A percentile compares a stretch with the other conserved stretches of the same genome.
phyloP scores from a whole-genome alignment of 2,329 filamentous ascomycete genomes.

The Beauveria sp. region DNA sequence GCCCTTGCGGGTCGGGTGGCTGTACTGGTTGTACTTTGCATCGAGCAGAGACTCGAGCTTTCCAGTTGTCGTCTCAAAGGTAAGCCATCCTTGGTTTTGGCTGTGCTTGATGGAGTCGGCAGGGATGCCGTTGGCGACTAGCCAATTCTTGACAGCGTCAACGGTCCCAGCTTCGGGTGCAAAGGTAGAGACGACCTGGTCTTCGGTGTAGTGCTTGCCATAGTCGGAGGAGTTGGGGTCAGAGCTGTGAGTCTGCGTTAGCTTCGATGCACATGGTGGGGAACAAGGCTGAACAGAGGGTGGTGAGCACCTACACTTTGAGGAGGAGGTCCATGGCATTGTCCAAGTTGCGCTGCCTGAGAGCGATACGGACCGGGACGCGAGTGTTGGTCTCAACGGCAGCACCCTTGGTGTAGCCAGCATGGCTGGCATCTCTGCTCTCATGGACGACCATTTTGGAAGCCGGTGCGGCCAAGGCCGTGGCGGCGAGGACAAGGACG shows the following conservation, averaged over 20 bases:
- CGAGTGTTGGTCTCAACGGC: not conserved
- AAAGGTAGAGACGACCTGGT: slow-evolving; percentile 3
- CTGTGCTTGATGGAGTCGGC: slow-evolving; percentile 39
- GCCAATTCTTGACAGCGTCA: slow-evolving; percentile 43
- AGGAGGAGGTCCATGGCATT: slow-evolving; percentile 6
- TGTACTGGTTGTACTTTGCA: slow-evolving; percentile 40
- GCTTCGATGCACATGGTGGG: not conserved
- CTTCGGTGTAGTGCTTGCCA: slow-evolving; percentile 9
- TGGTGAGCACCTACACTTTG: not conserved
- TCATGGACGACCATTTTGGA: not conserved
- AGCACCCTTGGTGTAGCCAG: not conserved
- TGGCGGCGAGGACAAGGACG: not conserved
- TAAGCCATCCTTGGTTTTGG: slow-evolving; percentile 37
- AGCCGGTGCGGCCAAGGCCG: not conserved
- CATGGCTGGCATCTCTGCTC: not conserved
- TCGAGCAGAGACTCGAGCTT: slow-evolving; percentile 29
- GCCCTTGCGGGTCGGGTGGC: slow-evolving; percentile 26
- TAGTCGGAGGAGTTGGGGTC: slow-evolving; percentile 7
- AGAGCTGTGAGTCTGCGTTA: not conserved
- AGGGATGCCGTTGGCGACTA: slow-evolving; percentile 41
- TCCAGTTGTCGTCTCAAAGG: slow-evolving; percentile 12
- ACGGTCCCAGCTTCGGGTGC: slow-evolving; percentile 30
- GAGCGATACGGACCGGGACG: slow-evolving; percentile 8
- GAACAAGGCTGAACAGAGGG: not conserved
- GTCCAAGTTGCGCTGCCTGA: slow-evolving; percentile 10